These are phyloP conservation scores for Ceratobasidium sp. DNA, from an alignment of 1,284 basidiomycete species.

Conservation along the genomic window DNA sequence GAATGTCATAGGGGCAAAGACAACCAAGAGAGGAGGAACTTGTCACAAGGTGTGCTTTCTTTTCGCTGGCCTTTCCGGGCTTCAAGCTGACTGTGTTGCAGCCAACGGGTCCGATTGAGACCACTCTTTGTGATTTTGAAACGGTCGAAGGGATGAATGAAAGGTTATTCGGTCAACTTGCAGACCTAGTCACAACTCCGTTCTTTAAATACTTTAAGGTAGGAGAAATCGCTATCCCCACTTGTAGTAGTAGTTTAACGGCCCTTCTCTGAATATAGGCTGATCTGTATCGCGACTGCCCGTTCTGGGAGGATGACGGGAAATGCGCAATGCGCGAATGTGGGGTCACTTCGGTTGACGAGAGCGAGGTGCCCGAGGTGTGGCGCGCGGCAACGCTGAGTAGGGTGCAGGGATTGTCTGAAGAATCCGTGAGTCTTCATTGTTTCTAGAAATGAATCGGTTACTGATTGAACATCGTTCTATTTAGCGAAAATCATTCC, in stretches of 20 bases:
- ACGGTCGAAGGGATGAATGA: conserved; percentile 91
- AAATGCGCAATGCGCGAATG: conserved; percentile 95
- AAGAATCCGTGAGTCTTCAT: conserved; percentile 65
- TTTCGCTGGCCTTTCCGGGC: background rate
- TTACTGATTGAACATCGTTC: conserved; percentile 14
- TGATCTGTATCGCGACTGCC: conserved; percentile 95
- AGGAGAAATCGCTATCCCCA: conserved; percentile 48
- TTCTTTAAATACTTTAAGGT: conserved; percentile 98
- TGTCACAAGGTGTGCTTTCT: conserved; percentile 33
- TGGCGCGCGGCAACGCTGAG: conserved; percentile 88
- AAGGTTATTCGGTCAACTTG: conserved; percentile 78
- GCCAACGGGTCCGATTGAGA: conserved; percentile 96
- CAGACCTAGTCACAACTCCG: conserved; percentile 84
- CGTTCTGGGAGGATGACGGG: conserved; percentile 96
- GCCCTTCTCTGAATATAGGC: conserved; percentile 65
- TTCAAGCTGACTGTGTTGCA: conserved; percentile 55
- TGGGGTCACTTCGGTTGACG: conserved; percentile 91
- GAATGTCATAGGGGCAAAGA: conserved; percentile 25
- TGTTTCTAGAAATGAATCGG: background rate
- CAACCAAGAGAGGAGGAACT: conserved; percentile 22
- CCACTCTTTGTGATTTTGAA: conserved; percentile 94
- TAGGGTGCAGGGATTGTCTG: conserved; percentile 74
- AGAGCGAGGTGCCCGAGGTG: conserved; percentile 93
- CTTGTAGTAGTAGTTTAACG: conserved; percentile 17
- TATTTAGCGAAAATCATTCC: conserved; percentile 71